phyloP scores from a whole-genome alignment of 179 eudicot genomes.

The Beta corolliflora region DNA sequence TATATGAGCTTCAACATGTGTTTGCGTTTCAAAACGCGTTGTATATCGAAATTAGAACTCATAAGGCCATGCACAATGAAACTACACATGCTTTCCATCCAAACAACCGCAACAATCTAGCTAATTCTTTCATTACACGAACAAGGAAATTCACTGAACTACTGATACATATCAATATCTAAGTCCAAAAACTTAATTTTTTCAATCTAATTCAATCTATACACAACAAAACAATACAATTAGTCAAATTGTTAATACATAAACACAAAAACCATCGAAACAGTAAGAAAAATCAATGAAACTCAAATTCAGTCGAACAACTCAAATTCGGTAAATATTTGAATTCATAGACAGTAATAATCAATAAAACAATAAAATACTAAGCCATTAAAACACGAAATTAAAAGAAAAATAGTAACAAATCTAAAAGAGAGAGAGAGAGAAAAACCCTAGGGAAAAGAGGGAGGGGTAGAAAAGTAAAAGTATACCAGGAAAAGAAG shows the following conservation, averaged over 20 bases:
- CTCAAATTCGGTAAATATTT: not conserved
- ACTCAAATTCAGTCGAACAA: not conserved
- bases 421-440: not conserved
- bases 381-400: not conserved
- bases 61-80: too few relatives aligned
- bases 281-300: not conserved
- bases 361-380: too few relatives aligned
- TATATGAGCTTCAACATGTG: too few relatives aligned
- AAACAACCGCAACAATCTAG: too few relatives aligned
- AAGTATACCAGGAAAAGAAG: conserved; percentile 21
- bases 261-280: not conserved
- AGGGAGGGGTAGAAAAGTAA: not conserved
- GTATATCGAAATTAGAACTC: too few relatives aligned
- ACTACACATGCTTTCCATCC: too few relatives aligned
- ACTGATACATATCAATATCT: not conserved
- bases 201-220: not conserved
- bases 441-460: conserved; percentile 1
- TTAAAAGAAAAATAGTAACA: not conserved
- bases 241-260: not conserved
- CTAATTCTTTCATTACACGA: too few relatives aligned
- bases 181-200: not conserved
- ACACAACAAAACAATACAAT: not conserved
- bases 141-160: too few relatives aligned
- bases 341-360: not conserved
- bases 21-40: too few relatives aligned